Conservation (phyloP, 75 land plant genomes). For the Cupressus sempervirens region DNA sequence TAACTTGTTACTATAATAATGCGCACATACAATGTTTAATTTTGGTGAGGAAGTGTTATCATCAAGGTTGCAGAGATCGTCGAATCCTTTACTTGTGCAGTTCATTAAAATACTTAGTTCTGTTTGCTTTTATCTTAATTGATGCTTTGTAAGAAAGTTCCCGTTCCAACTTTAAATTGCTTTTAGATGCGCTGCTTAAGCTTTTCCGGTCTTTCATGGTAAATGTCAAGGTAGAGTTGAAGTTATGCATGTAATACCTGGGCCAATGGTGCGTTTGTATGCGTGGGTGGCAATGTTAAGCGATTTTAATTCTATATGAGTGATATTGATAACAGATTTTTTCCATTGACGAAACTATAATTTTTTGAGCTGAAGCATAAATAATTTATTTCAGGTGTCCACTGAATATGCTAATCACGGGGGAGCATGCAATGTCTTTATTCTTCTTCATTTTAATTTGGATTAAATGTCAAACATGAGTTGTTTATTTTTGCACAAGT, state of each 20-base stretch:
- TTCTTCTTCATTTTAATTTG: neutral
- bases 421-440: neutral
- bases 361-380: neutral
- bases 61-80: neutral
- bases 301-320: neutral
- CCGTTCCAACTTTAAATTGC: neutral
- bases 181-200: neutral
- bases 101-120: neutral
- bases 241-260: neutral
- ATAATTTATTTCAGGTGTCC: neutral
- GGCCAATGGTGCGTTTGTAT: neutral
- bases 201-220: neutral
- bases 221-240: neutral
- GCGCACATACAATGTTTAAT: neutral
- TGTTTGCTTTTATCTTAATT: too few species aligned
- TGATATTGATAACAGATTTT: neutral
- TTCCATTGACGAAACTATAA: neutral
- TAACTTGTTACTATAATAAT: neutral
- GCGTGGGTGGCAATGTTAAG: neutral
- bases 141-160: neutral
- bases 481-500: neutral
- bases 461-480: neutral
- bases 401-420: neutral
- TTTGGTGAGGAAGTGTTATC: neutral
- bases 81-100: neutral